Conservation (phyloP, 257 asterid species). For the Solanum gandarillasii region DNA sequence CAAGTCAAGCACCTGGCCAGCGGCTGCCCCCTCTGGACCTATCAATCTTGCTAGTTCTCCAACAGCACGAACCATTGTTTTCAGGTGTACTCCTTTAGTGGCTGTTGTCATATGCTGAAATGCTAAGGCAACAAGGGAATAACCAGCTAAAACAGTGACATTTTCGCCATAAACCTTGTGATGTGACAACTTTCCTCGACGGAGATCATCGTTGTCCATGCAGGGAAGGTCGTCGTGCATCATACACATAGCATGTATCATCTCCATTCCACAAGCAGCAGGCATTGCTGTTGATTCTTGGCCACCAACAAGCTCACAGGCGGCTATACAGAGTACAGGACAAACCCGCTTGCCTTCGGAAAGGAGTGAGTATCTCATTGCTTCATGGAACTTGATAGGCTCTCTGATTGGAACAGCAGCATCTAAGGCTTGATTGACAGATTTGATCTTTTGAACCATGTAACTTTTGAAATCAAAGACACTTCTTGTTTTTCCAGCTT, state of each 20-base stretch:
- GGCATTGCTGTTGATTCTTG: conserved; percentile 41
- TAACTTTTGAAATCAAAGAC: conserved; percentile 25
- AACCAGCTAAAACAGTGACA: conserved; percentile 44
- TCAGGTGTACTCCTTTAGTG: conserved; percentile 21
- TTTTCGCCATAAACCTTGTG: conserved; percentile 43
- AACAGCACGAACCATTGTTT: conserved; percentile 18
- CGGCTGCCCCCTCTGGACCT: conserved; percentile 36
- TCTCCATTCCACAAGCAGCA: conserved; percentile 54
- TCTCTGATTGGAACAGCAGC: conserved; percentile 18
- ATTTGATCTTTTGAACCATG: conserved; percentile 23
- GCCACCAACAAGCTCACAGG: conserved; percentile 58
- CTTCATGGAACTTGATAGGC: conserved; percentile 36
- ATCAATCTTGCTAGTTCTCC: conserved; percentile 33
- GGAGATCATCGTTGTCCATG: conserved; percentile 51
- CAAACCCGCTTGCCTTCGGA: conserved; percentile 58
- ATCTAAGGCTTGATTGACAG: conserved; percentile 41
- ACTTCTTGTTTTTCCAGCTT: background rate
- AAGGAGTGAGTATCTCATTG: conserved; percentile 56
- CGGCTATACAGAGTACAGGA: conserved; percentile 46
- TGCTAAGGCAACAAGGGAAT: conserved; percentile 38
- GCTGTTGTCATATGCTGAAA: conserved; percentile 33
- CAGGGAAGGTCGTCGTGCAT: conserved; percentile 68
- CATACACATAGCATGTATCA: conserved; percentile 52
- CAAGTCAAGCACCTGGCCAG: conserved; percentile 44
- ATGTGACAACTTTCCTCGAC: conserved; percentile 47